Evolutionary conservation across 2,329 filamentous ascomycete species (phyloP).

Genomic region (Pyrenophora seminiperda): DNA sequence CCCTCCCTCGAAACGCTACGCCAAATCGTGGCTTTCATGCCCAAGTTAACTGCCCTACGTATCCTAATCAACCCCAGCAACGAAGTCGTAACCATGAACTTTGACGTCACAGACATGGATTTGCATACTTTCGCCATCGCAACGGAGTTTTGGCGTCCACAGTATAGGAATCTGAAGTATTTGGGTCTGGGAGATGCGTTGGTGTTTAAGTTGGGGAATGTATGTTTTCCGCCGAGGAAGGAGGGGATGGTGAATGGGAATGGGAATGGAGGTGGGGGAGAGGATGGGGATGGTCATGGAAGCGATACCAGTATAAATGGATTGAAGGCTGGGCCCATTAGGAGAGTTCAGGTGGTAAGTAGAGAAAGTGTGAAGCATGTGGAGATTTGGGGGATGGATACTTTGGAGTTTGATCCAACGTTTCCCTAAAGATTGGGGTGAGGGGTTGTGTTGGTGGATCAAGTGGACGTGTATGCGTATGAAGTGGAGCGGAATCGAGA

Average conservation of each 20-base stretch:
- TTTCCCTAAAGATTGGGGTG: slow-evolving; percentile 26
- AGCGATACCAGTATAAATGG: slow-evolving; percentile 37
- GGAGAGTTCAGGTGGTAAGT: slow-evolving; percentile 40
- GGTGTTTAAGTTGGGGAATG: slow-evolving; percentile 47
- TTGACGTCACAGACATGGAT: slow-evolving; percentile 35
- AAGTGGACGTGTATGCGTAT: too few species aligned
- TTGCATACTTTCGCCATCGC: slow-evolving; percentile 41
- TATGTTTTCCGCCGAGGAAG: slow-evolving; percentile 31
- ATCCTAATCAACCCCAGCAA: slow-evolving; percentile 42
- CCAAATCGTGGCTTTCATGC: slow-evolving; percentile 44
- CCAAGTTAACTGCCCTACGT: slow-evolving; percentile 50
- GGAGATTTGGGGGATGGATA: slow-evolving; percentile 55
- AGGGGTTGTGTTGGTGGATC: too few species aligned
- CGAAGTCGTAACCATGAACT: slow-evolving; percentile 33
- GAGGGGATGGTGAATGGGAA: slow-evolving; percentile 10
- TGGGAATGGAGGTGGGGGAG: too few species aligned
- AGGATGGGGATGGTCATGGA: too few species aligned
- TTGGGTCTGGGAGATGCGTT: slow-evolving; percentile 47
- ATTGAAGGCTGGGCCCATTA: slow-evolving; percentile 32
- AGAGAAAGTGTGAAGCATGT: slow-evolving; percentile 48
- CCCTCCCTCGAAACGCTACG: slow-evolving; percentile 50
- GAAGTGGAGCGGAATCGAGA: too few species aligned
- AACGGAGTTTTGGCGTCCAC: slow-evolving; percentile 42
- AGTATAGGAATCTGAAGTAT: slow-evolving; percentile 45
- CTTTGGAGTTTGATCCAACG: slow-evolving; percentile 36